These are phyloP conservation scores for Colletotrichum sojae DNA, from an alignment of 2,329 filamentous ascomycete species.

Conservation along the genomic window DNA sequence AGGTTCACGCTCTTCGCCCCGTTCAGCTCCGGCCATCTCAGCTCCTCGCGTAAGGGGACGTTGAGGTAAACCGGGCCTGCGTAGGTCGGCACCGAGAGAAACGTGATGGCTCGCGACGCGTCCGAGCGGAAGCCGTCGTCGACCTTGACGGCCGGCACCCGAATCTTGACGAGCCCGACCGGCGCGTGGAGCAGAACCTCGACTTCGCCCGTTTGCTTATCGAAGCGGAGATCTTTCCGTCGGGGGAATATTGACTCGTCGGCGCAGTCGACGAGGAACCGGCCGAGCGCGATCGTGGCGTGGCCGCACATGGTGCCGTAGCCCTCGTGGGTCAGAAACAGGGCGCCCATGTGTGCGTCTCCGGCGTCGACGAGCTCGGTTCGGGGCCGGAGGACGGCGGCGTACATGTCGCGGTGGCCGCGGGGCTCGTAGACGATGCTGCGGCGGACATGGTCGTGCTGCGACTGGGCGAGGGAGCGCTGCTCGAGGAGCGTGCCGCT, in stretches of 20 bases:
- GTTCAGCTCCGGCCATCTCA: constrained; percentile 56
- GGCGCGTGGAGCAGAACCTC: constrained; percentile 58
- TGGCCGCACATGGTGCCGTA: constrained; percentile 41
- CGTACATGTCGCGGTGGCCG: constrained; percentile 41
- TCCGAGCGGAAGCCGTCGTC: constrained; percentile 50
- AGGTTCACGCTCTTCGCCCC: constrained; percentile 46
- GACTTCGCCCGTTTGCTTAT: constrained; percentile 45
- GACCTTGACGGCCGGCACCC: constrained; percentile 52
- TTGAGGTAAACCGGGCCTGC: constrained; percentile 50
- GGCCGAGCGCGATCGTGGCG: constrained; percentile 61
- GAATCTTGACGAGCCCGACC: constrained; percentile 58
- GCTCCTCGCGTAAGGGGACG: constrained; percentile 47
- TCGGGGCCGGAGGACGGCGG: constrained; percentile 24
- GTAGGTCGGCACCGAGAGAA: constrained; percentile 59
- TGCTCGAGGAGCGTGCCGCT: constrained; percentile 57
- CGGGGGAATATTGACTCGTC: constrained; percentile 56
- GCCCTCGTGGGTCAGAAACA: constrained; percentile 38
- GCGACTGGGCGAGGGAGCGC: constrained; percentile 42
- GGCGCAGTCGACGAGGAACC: constrained; percentile 58
- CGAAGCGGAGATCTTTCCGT: constrained; percentile 48
- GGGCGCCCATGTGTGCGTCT: constrained; percentile 39
- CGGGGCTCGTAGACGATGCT: constrained; percentile 37
- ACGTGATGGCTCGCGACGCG: constrained; percentile 53
- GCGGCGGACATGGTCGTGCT: constrained; percentile 32
- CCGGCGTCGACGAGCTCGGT: constrained; percentile 31